Conservation (phyloP, 2,329 filamentous ascomycete species). For the Cyclaneusma minus region DNA sequence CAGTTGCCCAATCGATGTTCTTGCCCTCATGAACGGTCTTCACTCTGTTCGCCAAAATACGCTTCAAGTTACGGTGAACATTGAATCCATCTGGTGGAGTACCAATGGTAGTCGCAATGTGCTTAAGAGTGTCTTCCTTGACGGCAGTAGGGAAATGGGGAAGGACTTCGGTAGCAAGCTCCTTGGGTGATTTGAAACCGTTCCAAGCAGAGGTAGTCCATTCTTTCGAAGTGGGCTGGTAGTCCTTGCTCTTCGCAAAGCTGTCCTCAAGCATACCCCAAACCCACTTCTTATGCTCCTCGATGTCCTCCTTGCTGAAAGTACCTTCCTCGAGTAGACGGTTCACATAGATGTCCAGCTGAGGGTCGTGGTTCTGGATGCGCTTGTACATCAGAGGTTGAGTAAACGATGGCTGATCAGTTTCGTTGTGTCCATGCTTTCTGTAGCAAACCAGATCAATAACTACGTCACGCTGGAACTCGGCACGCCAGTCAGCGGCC, state of each 20-base stretch:
- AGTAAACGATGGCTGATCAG: constrained; percentile 98
- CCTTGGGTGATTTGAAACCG: constrained; percentile 97
- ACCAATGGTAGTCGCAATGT: constrained; percentile 72
- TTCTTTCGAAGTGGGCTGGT: constrained; percentile 89
- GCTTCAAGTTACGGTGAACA: constrained; percentile 90
- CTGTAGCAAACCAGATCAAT: constrained; percentile 98
- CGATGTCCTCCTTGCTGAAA: constrained; percentile 93
- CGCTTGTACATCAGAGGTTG: constrained; percentile 99
- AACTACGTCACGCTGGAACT: constrained; percentile 97
- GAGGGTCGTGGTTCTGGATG: constrained; percentile 68
- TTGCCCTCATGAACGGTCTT: constrained; percentile 87
- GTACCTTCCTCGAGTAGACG: constrained; percentile 84
- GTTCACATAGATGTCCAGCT: constrained; percentile 82
- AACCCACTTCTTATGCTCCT: constrained; percentile 99
- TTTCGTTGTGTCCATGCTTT: constrained; percentile 98
- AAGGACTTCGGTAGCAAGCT: constrained; percentile 84
- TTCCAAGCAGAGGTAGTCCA: constrained; percentile 99
- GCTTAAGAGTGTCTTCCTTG: constrained; percentile 53
- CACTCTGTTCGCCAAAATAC: constrained; percentile 76
- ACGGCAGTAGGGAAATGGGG: constrained; percentile 83
- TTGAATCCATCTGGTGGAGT: constrained; percentile 70
- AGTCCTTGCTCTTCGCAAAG: constrained; percentile 94
- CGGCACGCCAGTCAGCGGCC: constrained; percentile 91
- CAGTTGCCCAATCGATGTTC: constrained; percentile 95
- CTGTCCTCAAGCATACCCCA: constrained; percentile 98